These are phyloP conservation scores for Alternaria metachromatica DNA, from an alignment of 2,329 filamentous ascomycete species.

Conservation along the genomic window DNA sequence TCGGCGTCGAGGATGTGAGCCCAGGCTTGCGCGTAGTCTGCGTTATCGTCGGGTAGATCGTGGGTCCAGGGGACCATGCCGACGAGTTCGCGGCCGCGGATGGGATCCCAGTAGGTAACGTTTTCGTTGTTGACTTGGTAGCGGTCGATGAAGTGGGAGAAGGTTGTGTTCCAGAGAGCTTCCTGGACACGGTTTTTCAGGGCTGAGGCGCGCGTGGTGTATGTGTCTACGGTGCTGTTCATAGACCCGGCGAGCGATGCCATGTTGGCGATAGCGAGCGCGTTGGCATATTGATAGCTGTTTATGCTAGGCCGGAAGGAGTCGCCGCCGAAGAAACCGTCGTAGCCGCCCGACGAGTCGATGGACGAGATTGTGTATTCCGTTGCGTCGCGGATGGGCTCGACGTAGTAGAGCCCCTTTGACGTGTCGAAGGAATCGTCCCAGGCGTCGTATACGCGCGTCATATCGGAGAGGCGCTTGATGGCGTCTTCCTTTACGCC, in stretches of 20 bases:
- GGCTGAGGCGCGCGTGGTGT: constrained; percentile 36
- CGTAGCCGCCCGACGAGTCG: constrained; percentile 49
- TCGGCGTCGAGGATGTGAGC: constrained; percentile 45
- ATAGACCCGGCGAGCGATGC: constrained; percentile 40
- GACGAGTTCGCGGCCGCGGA: constrained; percentile 54
- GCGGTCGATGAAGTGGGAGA: constrained; percentile 55
- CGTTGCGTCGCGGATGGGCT: constrained; percentile 53
- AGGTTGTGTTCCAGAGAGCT: constrained; percentile 53
- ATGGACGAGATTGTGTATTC: constrained; percentile 56
- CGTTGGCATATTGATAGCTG: constrained; percentile 55
- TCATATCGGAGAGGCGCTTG: constrained; percentile 46
- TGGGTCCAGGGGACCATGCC: constrained; percentile 55
- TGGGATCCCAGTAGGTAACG: constrained; percentile 51
- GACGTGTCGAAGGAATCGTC: constrained; percentile 48
- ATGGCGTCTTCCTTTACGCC: constrained; percentile 45
- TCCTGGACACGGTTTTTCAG: constrained; percentile 50
- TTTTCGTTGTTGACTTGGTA: constrained; percentile 49
- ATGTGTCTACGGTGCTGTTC: constrained; percentile 15
- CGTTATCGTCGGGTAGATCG: constrained; percentile 50
- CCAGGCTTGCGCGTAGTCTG: constrained; percentile 49
- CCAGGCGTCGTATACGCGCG: constrained; percentile 48
- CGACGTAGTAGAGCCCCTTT: constrained; percentile 54
- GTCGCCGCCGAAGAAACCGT: constrained; percentile 52
- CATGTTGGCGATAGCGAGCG: constrained; percentile 50
- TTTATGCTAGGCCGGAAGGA: constrained; percentile 56